A percentile compares a stretch with the other conserved stretches of the same genome.
Evolutionary conservation across 345 rosid genomes (phyloP).

Genomic region (Tarenaya hassleriana): DNA sequence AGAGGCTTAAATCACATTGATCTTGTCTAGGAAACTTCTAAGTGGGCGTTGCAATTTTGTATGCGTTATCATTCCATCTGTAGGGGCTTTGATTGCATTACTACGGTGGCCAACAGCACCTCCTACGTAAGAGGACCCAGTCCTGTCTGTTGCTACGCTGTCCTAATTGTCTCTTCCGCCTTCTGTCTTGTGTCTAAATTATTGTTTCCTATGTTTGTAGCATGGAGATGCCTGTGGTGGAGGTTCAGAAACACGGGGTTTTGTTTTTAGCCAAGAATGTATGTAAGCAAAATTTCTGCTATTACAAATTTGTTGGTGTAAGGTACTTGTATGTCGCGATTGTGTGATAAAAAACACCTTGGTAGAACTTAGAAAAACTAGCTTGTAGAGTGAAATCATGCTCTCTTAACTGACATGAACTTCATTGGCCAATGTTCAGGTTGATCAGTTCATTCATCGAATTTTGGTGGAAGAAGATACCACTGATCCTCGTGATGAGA

Average conservation of each 20-base stretch:
- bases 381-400: too few species aligned
- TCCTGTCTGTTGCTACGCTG: background rate
- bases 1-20: conserved; percentile 2
- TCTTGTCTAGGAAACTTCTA: conserved; percentile 4
- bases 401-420: conserved; percentile 10
- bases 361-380: too few species aligned
- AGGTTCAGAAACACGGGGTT: conserved; percentile 64
- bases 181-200: conserved; percentile 8
- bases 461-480: conserved; percentile 76
- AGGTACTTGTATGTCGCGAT: too few species aligned
- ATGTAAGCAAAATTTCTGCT: conserved; percentile 16
- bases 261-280: conserved; percentile 84
- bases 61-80: conserved; percentile 7
- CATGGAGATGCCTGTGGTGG: conserved; percentile 91
- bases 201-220: conserved; percentile 32
- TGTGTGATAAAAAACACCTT: too few species aligned
- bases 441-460: conserved; percentile 74
- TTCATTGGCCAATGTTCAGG: conserved; percentile 35
- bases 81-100: conserved; percentile 63
- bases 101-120: conserved; percentile 92
- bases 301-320: background rate
- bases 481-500: conserved; percentile 32
- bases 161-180: background rate
- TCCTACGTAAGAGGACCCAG: conserved; percentile 42
- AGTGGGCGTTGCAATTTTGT: conserved; percentile 5